Conservation (phyloP, 2,329 filamentous ascomycete species). For the Alternaria gansuensis region DNA sequence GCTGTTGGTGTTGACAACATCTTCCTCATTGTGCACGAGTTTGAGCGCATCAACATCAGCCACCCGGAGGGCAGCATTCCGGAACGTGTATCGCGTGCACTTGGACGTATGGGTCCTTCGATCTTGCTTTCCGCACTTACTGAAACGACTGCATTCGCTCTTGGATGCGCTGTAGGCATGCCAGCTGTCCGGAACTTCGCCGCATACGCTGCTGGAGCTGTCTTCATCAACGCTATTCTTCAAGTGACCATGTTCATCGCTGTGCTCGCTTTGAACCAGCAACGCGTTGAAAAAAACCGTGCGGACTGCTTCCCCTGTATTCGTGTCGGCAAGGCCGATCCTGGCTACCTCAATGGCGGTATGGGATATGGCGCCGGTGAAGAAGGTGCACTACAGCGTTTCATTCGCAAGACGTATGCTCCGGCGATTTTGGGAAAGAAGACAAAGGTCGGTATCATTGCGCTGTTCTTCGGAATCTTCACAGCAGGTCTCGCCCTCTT, state of each 20-base stretch:
- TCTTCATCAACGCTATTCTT: constrained; percentile 95
- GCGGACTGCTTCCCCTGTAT: constrained; percentile 94
- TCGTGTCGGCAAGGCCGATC: constrained; percentile 76
- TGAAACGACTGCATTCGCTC: constrained; percentile 90
- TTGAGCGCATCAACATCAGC: constrained; percentile 91
- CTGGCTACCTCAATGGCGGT: constrained; percentile 70
- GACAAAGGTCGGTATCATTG: constrained; percentile 77
- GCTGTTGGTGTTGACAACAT: constrained; percentile 99
- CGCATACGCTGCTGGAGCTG: constrained; percentile 92
- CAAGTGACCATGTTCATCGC: constrained; percentile 98
- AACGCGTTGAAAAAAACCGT: constrained; percentile 84
- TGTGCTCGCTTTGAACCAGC: constrained; percentile 88
- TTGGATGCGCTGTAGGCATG: constrained; percentile 96
- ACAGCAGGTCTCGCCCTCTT: constrained; percentile 85
- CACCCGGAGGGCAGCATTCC: constrained; percentile 90
- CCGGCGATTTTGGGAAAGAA: constrained; percentile 81
- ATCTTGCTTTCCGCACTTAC: constrained; percentile 95
- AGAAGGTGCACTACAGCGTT: constrained; percentile 82
- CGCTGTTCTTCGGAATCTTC: constrained; percentile 86
- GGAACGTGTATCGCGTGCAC: constrained; percentile 81
- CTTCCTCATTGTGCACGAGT: constrained; percentile 97
- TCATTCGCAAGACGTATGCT: constrained; percentile 91
- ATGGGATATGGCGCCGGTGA: constrained; percentile 78
- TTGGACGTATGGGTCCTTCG: constrained; percentile 97
- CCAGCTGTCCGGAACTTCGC: constrained; percentile 98